Evolutionary conservation across 1,284 basidiomycete genomes (phyloP).

Genomic region (Malassezia vespertilionis): DNA sequence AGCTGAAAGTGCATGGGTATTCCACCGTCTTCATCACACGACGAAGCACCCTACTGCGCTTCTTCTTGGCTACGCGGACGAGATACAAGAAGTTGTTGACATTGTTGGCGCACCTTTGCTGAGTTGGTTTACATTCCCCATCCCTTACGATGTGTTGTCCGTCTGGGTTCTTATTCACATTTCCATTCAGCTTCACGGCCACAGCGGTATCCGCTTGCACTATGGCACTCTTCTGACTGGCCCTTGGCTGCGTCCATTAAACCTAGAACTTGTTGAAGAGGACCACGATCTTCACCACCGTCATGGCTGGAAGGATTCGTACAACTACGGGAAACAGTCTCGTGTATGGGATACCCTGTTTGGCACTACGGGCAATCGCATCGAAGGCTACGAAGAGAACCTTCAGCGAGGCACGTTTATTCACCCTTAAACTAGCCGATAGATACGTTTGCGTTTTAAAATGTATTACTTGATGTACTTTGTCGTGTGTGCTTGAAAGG

Average conservation of each 20-base stretch:
- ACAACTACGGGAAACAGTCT: constrained; percentile 44
- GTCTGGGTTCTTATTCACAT: constrained; percentile 28
- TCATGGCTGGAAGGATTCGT: constrained; percentile 30
- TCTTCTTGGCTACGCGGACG: constrained; percentile 29
- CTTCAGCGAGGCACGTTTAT: constrained; percentile 11
- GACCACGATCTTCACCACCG: constrained; percentile 47
- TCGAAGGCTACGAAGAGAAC: constrained; percentile 22
- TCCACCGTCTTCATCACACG: constrained; percentile 29
- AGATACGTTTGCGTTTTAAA: too few relatives aligned
- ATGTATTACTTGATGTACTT: too few relatives aligned
- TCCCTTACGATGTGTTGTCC: constrained; percentile 26
- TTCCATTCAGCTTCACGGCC: constrained; percentile 32
- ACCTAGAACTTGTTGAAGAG: constrained; percentile 33
- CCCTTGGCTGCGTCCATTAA: constrained; percentile 22
- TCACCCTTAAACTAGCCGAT: too few relatives aligned
- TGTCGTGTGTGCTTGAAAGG: too few relatives aligned
- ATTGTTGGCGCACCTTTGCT: constrained; percentile 30
- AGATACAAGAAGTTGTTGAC: constrained; percentile 35
- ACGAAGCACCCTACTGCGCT: constrained; percentile 37
- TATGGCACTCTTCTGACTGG: constrained; percentile 28
- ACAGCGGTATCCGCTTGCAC: constrained; percentile 34
- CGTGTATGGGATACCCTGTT: constrained; percentile 41
- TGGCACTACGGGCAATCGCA: constrained; percentile 30
- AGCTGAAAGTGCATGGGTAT: constrained; percentile 21
- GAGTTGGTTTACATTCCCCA: constrained; percentile 22